Percentiles rank a stretch among this genome's conserved stretches.
Conservation (phyloP, 2,329 filamentous ascomycete genomes). For the Alternaria sp. region DNA sequence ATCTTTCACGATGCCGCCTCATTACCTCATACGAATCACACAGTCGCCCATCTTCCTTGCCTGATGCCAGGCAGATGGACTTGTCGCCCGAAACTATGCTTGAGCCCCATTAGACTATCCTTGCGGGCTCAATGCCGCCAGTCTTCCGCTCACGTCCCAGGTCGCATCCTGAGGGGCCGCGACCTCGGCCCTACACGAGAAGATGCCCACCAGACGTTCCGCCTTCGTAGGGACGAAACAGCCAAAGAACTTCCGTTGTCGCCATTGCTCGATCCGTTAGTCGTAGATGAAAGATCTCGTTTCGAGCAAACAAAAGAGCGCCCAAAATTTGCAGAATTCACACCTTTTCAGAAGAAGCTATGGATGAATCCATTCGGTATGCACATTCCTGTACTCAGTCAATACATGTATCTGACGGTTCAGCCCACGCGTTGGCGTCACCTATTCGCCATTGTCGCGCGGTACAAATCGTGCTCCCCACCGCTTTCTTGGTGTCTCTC, state of each 20-base stretch:
- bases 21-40: not conserved
- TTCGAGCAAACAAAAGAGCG: conserved; percentile 53
- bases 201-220: conserved; percentile 44
- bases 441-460: conserved; percentile 66
- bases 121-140: conserved; percentile 18
- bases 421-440: conserved; percentile 69
- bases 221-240: conserved; percentile 44
- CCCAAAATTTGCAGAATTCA: conserved; percentile 52
- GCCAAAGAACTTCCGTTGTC: conserved; percentile 55
- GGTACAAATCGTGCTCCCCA: conserved; percentile 62
- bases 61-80: conserved; percentile 42
- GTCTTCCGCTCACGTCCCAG: conserved; percentile 20
- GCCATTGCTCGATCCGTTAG: conserved; percentile 57
- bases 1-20: conserved; percentile 1
- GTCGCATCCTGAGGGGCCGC: conserved; percentile 24
- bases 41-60: conserved; percentile 7
- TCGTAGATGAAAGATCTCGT: conserved; percentile 45
- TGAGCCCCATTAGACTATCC: conserved; percentile 20
- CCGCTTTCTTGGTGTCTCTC: conserved; percentile 70
- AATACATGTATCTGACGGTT: conserved; percentile 8
- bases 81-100: conserved; percentile 28
- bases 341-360: conserved; percentile 66
- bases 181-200: conserved; percentile 41
- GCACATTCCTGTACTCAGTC: not conserved
- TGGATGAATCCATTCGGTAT: conserved; percentile 71